Evolutionary conservation across 2,329 filamentous ascomycete genomes (phyloP).

Genomic region (Hymenoscyphus repandus): DNA sequence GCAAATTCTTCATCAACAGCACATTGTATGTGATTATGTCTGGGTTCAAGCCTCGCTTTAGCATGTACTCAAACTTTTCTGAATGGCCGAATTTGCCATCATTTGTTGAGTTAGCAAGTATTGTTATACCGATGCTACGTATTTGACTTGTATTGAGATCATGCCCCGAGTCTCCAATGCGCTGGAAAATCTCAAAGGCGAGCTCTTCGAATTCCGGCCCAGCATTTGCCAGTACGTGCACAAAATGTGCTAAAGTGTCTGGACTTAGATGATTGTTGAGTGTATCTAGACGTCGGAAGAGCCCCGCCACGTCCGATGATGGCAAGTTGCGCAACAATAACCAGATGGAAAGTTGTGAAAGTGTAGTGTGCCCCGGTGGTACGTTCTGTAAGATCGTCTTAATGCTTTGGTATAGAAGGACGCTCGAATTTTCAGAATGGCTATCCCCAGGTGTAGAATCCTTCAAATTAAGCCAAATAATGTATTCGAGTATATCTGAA

Average conservation of each 20-base stretch:
- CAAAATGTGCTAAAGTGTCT: conserved; percentile 27
- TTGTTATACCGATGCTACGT: conserved; percentile 51
- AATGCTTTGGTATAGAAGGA: conserved; percentile 6
- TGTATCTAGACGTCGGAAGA: conserved; percentile 19
- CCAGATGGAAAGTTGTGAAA: conserved; percentile 20
- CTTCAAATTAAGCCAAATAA: conserved; percentile 17
- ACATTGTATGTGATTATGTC: conserved; percentile 61
- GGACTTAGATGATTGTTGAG: conserved; percentile 17
- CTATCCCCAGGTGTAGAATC: not conserved
- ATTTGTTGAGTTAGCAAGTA: conserved; percentile 43
- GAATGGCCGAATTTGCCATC: conserved; percentile 40
- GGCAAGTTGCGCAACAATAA: conserved; percentile 17
- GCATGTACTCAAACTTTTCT: conserved; percentile 49
- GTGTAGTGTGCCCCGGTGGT: conserved; percentile 12
- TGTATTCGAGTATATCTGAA: conserved; percentile 21
- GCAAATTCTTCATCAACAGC: conserved; percentile 65
- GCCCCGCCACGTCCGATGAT: conserved; percentile 7
- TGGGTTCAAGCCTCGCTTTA: conserved; percentile 56
- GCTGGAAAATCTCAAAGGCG: conserved; percentile 41
- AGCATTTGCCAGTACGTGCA: conserved; percentile 35
- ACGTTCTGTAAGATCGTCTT: conserved; percentile 1
- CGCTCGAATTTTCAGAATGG: not conserved
- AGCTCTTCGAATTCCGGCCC: conserved; percentile 36
- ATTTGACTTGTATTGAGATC: conserved; percentile 43
- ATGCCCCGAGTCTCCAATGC: conserved; percentile 33